Evolutionary conservation across 2,329 filamentous ascomycete species (phyloP), one percentile per base, ranked within the genome.

Genomic region (Trichoderma sp.): DNA sequence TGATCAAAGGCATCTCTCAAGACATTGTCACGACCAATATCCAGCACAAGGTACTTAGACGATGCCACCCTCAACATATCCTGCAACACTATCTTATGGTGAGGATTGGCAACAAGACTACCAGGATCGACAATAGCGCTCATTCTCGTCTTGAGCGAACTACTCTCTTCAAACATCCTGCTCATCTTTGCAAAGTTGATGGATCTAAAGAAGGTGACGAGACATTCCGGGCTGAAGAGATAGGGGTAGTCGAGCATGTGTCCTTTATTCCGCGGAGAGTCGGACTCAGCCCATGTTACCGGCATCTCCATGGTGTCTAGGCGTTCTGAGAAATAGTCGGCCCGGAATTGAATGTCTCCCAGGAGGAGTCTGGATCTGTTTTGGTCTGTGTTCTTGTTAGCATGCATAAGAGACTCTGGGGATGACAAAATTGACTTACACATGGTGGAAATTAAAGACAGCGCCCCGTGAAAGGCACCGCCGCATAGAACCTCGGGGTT

Each of bases 171-270:
- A 76, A 91, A 94, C 18, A 91, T 88, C 72, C 90, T 89, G 75
- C 91, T 93, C 95, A 98, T 98, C 18, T 88, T 88, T 0, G 93
- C 89, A 77, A 96, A 94, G 78, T 97, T 98, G 77, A 97, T 91
- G 4, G 93, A 89, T 21, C 95, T 91, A 79, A 98, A 98, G 79
- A 94, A 97, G 0, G 90, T 90, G 3, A 97, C 91, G 3, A 97
- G 83, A 1, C 89, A 89, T 0, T 90, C 86, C 0, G 91, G 87
- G 24, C 87, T 90, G 76, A 98, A 97, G 0, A 98, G 85, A 78
- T 92, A 97, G 0, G 93, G 90, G 74, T 92, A 93, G 72, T 94
- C 91, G 4, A 98, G 83, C 0, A 98, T 83, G 80, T 98, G 94
- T 26, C 91, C 83, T 32, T 84, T 88, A 75, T 90, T 90, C 72